Conservation (phyloP, 1,139 yeast genomes). For the Diutina mesorugosa region DNA sequence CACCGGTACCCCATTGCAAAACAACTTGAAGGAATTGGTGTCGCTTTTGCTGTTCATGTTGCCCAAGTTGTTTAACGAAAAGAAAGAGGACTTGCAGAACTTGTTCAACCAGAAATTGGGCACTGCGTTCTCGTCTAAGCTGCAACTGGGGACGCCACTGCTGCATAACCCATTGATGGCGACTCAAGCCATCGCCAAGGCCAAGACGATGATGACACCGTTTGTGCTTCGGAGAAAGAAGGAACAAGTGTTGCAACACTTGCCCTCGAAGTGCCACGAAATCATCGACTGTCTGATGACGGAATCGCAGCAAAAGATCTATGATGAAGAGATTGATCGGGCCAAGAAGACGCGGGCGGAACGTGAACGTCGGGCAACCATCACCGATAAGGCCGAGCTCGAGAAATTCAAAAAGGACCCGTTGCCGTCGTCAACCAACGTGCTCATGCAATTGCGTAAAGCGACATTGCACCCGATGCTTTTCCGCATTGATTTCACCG, state of each 20-base stretch:
- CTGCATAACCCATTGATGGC: slow-evolving; percentile 73
- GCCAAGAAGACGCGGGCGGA: slow-evolving; percentile 34
- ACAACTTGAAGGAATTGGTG: slow-evolving; percentile 79
- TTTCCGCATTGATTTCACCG: slow-evolving; percentile 49
- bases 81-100: slow-evolving; percentile 69
- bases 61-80: slow-evolving; percentile 70
- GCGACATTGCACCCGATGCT: slow-evolving; percentile 67
- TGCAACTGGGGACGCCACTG: slow-evolving; percentile 34
- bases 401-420: slow-evolving; percentile 18
- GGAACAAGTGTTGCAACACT: slow-evolving; percentile 78
- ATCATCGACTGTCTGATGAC: slow-evolving; percentile 56
- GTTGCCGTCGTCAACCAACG: slow-evolving; percentile 33
- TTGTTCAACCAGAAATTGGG: slow-evolving; percentile 60
- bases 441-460: slow-evolving; percentile 60
- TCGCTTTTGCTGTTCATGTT: slow-evolving; percentile 83
- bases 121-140: slow-evolving; percentile 21
- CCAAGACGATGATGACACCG: slow-evolving; percentile 97
- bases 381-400: slow-evolving; percentile 26
- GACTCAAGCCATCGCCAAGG: slow-evolving; percentile 82
- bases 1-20: slow-evolving; percentile 96
- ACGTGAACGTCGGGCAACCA: slow-evolving; percentile 34
- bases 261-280: slow-evolving; percentile 63
- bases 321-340: slow-evolving; percentile 39
- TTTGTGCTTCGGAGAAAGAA: slow-evolving; percentile 87
- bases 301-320: slow-evolving; percentile 44